Conservation (phyloP, 2,329 filamentous ascomycete species). For the Chaetomium olivaceum region DNA sequence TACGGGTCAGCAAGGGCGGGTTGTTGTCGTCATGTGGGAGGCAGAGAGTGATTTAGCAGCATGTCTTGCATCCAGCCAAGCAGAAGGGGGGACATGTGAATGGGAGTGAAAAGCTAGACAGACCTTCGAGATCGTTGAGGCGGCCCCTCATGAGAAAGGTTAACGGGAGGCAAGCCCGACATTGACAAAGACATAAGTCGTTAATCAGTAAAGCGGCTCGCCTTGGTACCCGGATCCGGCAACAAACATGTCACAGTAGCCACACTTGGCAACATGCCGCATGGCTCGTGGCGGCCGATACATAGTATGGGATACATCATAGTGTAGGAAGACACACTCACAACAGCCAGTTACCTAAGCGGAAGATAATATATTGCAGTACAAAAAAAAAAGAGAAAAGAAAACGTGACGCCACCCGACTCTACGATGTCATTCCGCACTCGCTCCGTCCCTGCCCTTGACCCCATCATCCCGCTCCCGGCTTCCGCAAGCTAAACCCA, state of each 20-base stretch:
- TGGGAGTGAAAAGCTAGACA: background rate
- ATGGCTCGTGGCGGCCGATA: too few relatives aligned
- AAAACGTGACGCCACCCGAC: too few relatives aligned
- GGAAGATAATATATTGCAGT: too few relatives aligned
- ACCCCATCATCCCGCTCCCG: too few relatives aligned
- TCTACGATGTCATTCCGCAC: too few relatives aligned
- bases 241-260: background rate
- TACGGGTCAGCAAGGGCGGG: background rate
- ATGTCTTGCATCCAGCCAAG: too few relatives aligned
- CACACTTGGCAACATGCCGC: background rate
- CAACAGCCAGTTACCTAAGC: too few relatives aligned
- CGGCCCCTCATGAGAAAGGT: background rate
- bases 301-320: background rate
- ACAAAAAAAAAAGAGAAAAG: too few relatives aligned
- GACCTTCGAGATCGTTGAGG: background rate
- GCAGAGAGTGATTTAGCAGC: background rate
- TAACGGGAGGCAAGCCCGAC: background rate
- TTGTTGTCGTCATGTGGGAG: background rate
- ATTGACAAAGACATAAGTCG: background rate
- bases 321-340: background rate
- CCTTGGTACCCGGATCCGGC: background rate
- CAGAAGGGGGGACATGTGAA: too few relatives aligned
- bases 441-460: too few relatives aligned
- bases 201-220: background rate
- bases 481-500: too few relatives aligned